Base-by-base conservation (phyloP, 768 basidiomycete species). In the Crassisporium funariophilum region DNA sequence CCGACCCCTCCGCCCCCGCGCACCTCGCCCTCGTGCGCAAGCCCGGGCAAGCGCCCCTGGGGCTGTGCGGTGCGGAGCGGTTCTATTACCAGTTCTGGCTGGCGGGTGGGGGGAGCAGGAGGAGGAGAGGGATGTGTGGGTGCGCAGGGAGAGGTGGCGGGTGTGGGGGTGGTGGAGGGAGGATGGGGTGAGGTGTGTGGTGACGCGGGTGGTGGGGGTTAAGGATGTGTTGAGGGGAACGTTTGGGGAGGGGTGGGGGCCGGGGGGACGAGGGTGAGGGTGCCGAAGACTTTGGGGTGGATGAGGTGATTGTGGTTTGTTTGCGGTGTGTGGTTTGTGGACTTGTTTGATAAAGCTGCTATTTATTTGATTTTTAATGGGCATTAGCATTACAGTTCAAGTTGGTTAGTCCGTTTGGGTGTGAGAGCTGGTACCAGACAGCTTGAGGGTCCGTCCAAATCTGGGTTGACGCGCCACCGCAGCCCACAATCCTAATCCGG, bases 21-120 rank as follows among this genome's bases (percentile, higher is more conserved):
- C 64, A 46, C 56, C 54, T 47, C 38, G 25, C 38, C 29, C 57
- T 48, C 47, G 43, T 33, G 27, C 61, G 47, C 35, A 54, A 39
- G n/a, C 35, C 48, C 39, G 56, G 61, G 21, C 52, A 58, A 9
- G 55, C 61, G 27, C 45, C 55, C 22, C 64, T 72, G 3, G 75
- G 75, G 5, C 57, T 58, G 22, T 78, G 77, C 37, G 71, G 74
- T 13, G 41, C 55, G 0, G 59, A 64, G 13, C 75, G 76, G 74
- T 77, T 64, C 36, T 79, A 79, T 47, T 79, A 78, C 50, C 72
- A 78, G 43, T 82, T 72, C 57, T 81, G 67, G 62, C 56, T 80
- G 3, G 72, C 76, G 1, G 50, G 56, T 6, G 49, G 51, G 0
- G 31, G 22, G 6, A 55, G 19, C 43, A 55, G 31, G 45, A 52